Evolutionary conservation across 106 monocot genomes (phyloP), one percentile per base, ranked within the genome.

Genomic region (Dendrobium chrysotoxum): DNA sequence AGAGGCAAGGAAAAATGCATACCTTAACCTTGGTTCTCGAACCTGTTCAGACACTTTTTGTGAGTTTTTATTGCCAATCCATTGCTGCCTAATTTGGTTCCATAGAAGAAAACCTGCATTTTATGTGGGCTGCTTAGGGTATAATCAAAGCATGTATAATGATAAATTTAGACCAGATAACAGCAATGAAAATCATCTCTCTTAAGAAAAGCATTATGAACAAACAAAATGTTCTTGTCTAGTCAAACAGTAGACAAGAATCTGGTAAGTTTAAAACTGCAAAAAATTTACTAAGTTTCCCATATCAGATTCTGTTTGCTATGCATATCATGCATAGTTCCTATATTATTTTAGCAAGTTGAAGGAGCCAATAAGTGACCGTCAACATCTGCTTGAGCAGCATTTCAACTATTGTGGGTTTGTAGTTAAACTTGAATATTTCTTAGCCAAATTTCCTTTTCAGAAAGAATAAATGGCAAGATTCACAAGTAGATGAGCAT

Each of bases 11-110:
- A 72, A 72, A 13, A 8, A 77, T 28, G 45, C 77, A 57, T 85
- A 90, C 87, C 87, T 87, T 83, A 87, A 81, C 28, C 67, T 85
- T 47, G 90, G 87, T 81, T 90, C 90, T 75, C 75, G 80, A 79
- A 82, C 67, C 67, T 87, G 78, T 20, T 84, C 79, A 8, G 7
- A 17, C 25, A 46, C 38, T 15, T 39, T 83, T 21, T 75, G 71
- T 5, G 76, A 76, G 41, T 53, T 92, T 79, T 79, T 87, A 71
- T 40, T 85, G 79, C 80, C 85, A 85, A 84, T 26, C 92, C 89
- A 92, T 64, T 92, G 83, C 58, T 92, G 82, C 40, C 89, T 85
- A 76, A 79, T 87, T 81, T 92, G 83, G 21, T 83, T 87, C 92
- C 92, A 92, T 7, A 85, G 85, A 78, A 89, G 77, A 75, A 81